phyloP scores from a whole-genome alignment of 352 stramenopile species.

The Phytophthora meadii region DNA sequence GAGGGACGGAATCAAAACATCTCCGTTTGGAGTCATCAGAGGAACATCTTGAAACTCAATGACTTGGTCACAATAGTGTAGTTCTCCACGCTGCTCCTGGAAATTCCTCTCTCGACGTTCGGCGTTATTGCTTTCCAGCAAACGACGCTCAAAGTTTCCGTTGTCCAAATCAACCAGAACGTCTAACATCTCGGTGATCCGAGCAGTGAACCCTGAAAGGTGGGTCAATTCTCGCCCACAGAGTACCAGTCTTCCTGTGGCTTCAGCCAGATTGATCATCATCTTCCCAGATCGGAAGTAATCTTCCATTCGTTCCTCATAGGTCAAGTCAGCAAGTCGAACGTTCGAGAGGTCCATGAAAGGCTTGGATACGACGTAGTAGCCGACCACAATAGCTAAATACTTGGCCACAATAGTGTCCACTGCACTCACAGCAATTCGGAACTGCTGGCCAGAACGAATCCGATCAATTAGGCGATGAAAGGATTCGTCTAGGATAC shows the following conservation, averaged over 20 bases:
- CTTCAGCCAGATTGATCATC: constrained; percentile 87
- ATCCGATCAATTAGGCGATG: constrained; percentile 67
- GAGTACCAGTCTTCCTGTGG: constrained; percentile 87
- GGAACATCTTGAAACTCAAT: constrained; percentile 92
- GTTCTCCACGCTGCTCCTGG: constrained; percentile 34
- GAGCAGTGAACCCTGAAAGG: constrained; percentile 79
- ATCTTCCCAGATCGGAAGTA: constrained; percentile 90
- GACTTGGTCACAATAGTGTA: constrained; percentile 68
- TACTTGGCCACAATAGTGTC: constrained; percentile 91
- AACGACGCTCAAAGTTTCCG: constrained; percentile 75
- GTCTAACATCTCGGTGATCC: constrained; percentile 83
- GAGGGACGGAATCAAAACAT: constrained; percentile 87
- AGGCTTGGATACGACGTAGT: constrained; percentile 72
- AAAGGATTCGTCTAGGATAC: constrained; percentile 79
- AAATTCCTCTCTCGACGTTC: constrained; percentile 35
- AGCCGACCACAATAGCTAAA: constrained; percentile 83
- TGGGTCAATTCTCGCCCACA: constrained; percentile 85
- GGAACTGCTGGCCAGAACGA: constrained; percentile 83
- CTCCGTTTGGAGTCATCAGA: constrained; percentile 89
- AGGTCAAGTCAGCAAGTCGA: constrained; percentile 59
- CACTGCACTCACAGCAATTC: constrained; percentile 79
- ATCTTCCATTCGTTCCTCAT: constrained; percentile 84
- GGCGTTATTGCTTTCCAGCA: constrained; percentile 42
- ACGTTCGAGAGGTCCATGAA: constrained; percentile 70
- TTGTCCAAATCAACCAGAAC: constrained; percentile 70